These are phyloP conservation scores for Amyloporia xantha DNA, from an alignment of 768 basidiomycete species.

Conservation along the genomic window DNA sequence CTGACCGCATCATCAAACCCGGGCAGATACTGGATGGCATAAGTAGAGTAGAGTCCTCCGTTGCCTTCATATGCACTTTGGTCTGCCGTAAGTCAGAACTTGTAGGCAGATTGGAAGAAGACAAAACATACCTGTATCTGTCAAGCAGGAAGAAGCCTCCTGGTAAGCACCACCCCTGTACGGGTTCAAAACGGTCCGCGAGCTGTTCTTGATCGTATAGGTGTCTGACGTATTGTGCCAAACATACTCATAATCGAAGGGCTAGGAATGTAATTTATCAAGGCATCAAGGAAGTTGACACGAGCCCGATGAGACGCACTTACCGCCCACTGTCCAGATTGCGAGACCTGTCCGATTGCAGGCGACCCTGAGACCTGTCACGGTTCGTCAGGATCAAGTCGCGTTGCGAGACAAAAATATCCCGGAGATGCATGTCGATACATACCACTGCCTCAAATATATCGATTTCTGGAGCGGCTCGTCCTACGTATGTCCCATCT, in stretches of 20 bases:
- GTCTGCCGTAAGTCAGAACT: conserved; percentile 32
- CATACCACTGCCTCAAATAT: conserved; percentile 41
- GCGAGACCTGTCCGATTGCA: conserved; percentile 66
- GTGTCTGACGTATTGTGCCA: conserved; percentile 65
- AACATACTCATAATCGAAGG: conserved; percentile 66
- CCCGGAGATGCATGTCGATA: conserved; percentile 40
- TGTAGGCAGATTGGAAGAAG: not conserved
- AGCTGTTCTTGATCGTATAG: conserved; percentile 46
- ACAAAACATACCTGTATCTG: conserved; percentile 28
- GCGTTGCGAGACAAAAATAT: not conserved
- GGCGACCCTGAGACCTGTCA: conserved; percentile 26
- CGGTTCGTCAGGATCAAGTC: not conserved
- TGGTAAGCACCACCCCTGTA: conserved; percentile 78
- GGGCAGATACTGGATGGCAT: conserved; percentile 79
- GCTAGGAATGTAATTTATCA: conserved; percentile 38
- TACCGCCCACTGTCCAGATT: conserved; percentile 79
- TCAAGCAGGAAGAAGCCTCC: conserved; percentile 48
- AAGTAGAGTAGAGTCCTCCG: conserved; percentile 55
- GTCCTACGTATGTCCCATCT: conserved; percentile 55
- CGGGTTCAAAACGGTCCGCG: conserved; percentile 48
- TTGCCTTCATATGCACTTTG: conserved; percentile 60
- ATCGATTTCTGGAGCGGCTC: conserved; percentile 67
- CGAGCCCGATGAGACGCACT: no score
- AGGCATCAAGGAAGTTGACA: conserved; percentile 1
- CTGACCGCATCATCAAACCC: conserved; percentile 53